phyloP scores from a whole-genome alignment of 139 green algal genomes.

The Zygnema circumcarinatum region DNA sequence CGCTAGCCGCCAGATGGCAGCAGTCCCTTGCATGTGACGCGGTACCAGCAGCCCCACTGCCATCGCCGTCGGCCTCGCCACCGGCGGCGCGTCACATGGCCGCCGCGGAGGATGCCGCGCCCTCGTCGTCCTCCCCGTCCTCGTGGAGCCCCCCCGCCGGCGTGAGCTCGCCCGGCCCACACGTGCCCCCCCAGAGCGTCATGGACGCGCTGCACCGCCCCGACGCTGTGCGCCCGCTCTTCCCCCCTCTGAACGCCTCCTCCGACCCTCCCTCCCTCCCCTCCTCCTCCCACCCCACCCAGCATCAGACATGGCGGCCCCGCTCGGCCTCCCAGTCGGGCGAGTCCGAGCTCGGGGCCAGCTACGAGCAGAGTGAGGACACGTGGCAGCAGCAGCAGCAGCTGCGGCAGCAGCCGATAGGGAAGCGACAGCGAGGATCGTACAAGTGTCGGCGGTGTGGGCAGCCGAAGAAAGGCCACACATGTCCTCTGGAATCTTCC shows the following conservation, averaged over 20 bases:
- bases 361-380: too few relatives aligned
- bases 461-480: slow-evolving; percentile 55
- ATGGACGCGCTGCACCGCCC: not conserved
- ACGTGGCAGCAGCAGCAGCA: too few relatives aligned
- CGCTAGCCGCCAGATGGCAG: too few relatives aligned
- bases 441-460: slow-evolving; percentile 43
- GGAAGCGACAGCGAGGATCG: slow-evolving; percentile 29
- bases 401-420: too few relatives aligned
- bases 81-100: not conserved
- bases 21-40: too few relatives aligned
- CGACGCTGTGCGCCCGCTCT: not conserved
- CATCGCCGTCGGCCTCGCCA: too few relatives aligned
- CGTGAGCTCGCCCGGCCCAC: too few relatives aligned
- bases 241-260: not conserved
- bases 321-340: not conserved
- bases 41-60: too few relatives aligned
- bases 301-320: not conserved
- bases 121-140: not conserved
- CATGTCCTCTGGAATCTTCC: slow-evolving; percentile 11
- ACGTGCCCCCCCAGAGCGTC: too few relatives aligned
- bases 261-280: not conserved
- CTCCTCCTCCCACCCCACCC: not conserved
- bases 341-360: too few relatives aligned
- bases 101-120: not conserved
- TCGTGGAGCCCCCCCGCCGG: not conserved